Percentiles rank a stretch among this genome's conserved stretches.
Evolutionary conservation across 495 filamentous ascomycete genomes (phyloP).

Genomic region (Penicillium pulvis): DNA sequence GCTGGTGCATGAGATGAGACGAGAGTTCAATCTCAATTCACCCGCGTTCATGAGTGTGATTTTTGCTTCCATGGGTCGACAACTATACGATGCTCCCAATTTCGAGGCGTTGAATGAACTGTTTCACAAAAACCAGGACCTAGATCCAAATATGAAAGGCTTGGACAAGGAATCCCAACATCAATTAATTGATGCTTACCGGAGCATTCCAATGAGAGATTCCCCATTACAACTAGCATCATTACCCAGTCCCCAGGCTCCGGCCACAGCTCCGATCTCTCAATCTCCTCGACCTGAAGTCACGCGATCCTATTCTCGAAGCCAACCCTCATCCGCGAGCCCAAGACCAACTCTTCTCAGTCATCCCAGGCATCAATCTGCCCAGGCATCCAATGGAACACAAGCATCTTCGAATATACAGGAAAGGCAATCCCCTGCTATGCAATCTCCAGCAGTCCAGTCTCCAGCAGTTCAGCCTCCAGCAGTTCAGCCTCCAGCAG

Average conservation of each 20-base stretch:
- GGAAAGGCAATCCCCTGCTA: neutral
- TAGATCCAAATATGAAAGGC: neutral
- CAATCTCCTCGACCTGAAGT: neutral
- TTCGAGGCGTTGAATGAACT: neutral
- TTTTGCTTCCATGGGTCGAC: slow-evolving; percentile 55
- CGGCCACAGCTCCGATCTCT: neutral
- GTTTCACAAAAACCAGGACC: neutral
- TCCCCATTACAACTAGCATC: neutral
- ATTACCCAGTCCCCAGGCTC: neutral
- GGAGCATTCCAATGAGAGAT: slow-evolving; percentile 11
- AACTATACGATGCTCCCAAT: slow-evolving; percentile 20
- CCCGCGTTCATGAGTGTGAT: slow-evolving; percentile 58
- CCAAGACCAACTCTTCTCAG: neutral
- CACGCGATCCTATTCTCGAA: neutral
- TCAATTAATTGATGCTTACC: slow-evolving; percentile 10
- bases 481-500: neutral
- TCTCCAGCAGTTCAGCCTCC: neutral
- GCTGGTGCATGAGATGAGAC: slow-evolving; percentile 59
- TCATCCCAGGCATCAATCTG: neutral
- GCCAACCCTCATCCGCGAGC: neutral
- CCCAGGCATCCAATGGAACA: neutral
- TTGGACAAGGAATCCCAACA: neutral
- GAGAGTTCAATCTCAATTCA: slow-evolving; percentile 53
- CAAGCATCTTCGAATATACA: neutral
- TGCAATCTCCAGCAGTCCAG: no score